phyloP scores from a whole-genome alignment of 1,284 basidiomycete species.

The Erythrobasidium hasegawianum region DNA sequence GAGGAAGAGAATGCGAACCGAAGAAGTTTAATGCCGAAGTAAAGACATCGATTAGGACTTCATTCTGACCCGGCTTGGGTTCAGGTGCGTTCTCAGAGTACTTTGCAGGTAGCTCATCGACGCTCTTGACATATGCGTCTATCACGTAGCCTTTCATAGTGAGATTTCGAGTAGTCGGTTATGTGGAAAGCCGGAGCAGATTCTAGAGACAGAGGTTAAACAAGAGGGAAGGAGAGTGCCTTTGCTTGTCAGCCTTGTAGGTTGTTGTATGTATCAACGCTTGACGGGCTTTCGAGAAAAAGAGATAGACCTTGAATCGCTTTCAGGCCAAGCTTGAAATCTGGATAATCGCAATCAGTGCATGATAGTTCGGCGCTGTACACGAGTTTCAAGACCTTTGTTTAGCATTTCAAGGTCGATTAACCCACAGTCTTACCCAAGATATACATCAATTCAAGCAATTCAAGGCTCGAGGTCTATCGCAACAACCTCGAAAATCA shows the following conservation, averaged over 20 bases:
- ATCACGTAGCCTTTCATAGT: constrained; percentile 76
- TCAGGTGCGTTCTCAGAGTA: constrained; percentile 60
- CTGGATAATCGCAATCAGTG: neutral
- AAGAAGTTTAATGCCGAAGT: constrained; percentile 67
- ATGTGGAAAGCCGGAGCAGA: too few species aligned
- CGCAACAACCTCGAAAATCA: constrained; percentile 2
- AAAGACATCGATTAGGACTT: constrained; percentile 78
- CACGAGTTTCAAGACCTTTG: neutral
- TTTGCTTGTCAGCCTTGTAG: neutral
- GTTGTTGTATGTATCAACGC: neutral
- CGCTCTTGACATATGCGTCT: constrained; percentile 54
- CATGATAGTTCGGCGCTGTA: constrained; percentile 4
- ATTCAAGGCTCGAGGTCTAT: neutral
- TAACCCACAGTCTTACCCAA: too few species aligned
- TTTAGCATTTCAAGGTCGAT: too few species aligned
- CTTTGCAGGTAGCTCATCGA: constrained; percentile 63
- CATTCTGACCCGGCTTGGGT: constrained; percentile 56
- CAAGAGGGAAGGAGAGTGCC: neutral
- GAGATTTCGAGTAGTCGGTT: too few species aligned
- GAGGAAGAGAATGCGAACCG: neutral
- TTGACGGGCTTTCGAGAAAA: too few species aligned
- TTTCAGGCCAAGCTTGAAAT: too few species aligned
- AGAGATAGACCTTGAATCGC: too few species aligned
- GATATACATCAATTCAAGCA: neutral
- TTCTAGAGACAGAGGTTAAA: neutral